Base-by-base conservation (phyloP, 139 green algal genomes). In the Chlorella sp. region DNA sequence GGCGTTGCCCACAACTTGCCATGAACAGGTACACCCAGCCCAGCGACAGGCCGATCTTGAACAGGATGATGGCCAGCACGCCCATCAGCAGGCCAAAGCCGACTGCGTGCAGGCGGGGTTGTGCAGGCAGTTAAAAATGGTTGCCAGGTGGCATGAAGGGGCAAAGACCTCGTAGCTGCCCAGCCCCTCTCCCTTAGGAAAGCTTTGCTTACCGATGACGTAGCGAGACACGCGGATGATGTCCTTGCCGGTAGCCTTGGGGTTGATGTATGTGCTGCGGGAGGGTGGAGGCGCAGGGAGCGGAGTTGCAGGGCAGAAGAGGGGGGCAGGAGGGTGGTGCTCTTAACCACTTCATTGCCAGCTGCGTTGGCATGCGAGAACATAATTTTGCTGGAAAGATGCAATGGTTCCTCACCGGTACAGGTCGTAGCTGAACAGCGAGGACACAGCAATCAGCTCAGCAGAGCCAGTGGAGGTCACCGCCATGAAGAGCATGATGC, bases 381-480 rank as follows among this genome's bases (percentile, higher is more conserved):
- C n/a, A n/a, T 1, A 2, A 0, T 2, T 13, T 8, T 54, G 14
- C 24, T 41, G 74, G 34, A 1, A 9, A 44, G 30, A 40, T 20
- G 76, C 26, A 13, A 38, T 4, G 4, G 4, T 0, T 6, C 16
- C 80, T 54, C 69, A 79, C 74, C 86, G 58, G 91, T 96, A 96
- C 60, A 94, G 83, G 41, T 93, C 95, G 73, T 98, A 98, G 7
- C 94, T 85, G 58, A 98, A 85, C 32, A 98, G 92, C 41, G 93
- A 95, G 26, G 92, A 93, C 1, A 98, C 95, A 19, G 95, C 95
- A 77, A 98, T 96, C 75, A 98, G 92, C 93, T 98, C 95, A 17
- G 95, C 92, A 69, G 90, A 96, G 41, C 92, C 95, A 36, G 95
- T 94, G 64, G 94, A 94, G 30, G 94, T 98, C 32, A 99, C 95